Conservation (phyloP, 768 basidiomycete species). For the Pholiota microspora region DNA sequence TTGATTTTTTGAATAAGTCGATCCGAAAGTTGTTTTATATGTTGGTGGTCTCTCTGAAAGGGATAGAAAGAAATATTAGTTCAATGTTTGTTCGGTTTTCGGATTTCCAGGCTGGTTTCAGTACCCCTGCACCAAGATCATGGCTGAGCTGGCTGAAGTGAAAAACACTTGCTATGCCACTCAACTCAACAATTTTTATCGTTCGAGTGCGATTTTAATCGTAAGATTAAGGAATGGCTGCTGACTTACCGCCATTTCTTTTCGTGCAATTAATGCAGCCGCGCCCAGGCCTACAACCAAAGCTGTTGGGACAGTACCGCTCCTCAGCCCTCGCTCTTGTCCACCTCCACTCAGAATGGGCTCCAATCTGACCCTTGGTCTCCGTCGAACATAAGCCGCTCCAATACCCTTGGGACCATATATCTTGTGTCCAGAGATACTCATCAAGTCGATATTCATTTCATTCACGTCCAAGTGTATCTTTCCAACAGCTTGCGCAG, state of each 20-base stretch:
- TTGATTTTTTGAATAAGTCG: conserved; percentile 82
- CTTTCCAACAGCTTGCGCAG: conserved; percentile 93
- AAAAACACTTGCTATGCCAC: conserved; percentile 32
- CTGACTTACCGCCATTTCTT: conserved; percentile 87
- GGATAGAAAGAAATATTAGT: conserved; percentile 14
- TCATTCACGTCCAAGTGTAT: conserved; percentile 91
- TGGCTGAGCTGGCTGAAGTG: conserved; percentile 43
- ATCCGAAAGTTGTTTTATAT: conserved; percentile 71
- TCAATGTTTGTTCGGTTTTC: background rate
- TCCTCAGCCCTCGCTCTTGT: conserved; percentile 92
- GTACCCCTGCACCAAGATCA: conserved; percentile 92
- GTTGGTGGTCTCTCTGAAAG: conserved; percentile 72
- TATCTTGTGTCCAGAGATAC: conserved; percentile 95
- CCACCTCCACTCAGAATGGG: conserved; percentile 96
- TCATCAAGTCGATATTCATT: conserved; percentile 93
- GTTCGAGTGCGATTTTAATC: conserved; percentile 49
- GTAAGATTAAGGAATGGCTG: conserved; percentile 15
- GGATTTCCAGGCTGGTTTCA: conserved; percentile 41
- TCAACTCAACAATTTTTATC: conserved; percentile 34
- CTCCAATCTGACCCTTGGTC: conserved; percentile 91
- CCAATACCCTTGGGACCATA: conserved; percentile 98
- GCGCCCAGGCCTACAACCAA: conserved; percentile 93
- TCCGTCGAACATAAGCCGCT: conserved; percentile 87
- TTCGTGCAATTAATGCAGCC: conserved; percentile 87
- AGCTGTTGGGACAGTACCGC: conserved; percentile 89